Conservation (phyloP, 1,284 basidiomycete species). For the Trametes versicolor region DNA sequence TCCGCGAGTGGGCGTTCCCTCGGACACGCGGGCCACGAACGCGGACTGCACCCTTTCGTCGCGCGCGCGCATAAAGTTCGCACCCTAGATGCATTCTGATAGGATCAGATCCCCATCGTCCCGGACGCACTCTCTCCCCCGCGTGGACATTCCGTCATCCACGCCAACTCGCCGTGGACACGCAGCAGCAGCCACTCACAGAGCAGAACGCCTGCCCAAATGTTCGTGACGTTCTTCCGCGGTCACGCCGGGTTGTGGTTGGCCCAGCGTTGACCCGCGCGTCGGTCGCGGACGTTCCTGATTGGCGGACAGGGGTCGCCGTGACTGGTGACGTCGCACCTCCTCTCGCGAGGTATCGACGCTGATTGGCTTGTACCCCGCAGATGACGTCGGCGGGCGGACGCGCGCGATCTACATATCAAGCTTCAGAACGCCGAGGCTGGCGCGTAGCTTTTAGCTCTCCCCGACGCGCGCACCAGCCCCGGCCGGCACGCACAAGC, state of each 20-base stretch:
- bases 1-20: background rate
- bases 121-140: slow-evolving; percentile 18
- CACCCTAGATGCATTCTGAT: slow-evolving; percentile 32
- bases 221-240: background rate
- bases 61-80: slow-evolving; percentile 27
- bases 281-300: slow-evolving; percentile 7
- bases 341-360: background rate
- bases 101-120: slow-evolving; percentile 30
- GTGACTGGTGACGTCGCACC: slow-evolving; percentile 11
- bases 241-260: background rate
- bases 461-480: background rate
- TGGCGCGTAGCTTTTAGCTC: background rate
- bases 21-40: slow-evolving; percentile 3
- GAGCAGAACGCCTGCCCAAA: background rate
- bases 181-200: background rate
- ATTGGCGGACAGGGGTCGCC: slow-evolving; percentile 19
- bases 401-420: slow-evolving; percentile 4
- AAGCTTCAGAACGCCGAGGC: background rate
- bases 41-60: slow-evolving; percentile 10
- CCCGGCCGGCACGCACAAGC: background rate
- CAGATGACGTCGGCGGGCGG: slow-evolving; percentile 4
- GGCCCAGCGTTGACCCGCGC: background rate
- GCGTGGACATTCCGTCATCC: background rate
- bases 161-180: background rate
- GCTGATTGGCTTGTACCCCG: background rate